Percentiles rank a stretch among this genome's conserved stretches.
Conservation (phyloP, 179 eudicot species). For the Carnegiea gigantea region DNA sequence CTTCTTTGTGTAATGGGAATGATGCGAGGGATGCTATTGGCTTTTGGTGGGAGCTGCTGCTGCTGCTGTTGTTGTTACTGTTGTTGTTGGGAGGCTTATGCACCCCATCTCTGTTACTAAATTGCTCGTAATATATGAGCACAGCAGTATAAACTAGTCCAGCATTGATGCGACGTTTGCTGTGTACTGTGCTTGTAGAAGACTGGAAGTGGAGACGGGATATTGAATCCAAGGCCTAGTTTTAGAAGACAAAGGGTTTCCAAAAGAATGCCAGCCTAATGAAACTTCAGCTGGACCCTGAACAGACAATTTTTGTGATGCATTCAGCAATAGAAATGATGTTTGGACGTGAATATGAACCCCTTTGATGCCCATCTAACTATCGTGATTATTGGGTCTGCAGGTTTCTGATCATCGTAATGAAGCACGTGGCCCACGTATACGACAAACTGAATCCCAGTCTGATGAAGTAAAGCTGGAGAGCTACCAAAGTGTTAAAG, state of each 20-base stretch:
- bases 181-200: background rate
- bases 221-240: background rate
- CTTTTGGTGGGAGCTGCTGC: background rate
- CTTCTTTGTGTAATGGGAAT: background rate
- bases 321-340: background rate
- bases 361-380: background rate
- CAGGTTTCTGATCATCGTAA: constrained; percentile 50
- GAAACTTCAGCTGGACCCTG: background rate
- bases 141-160: no score
- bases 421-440: constrained; percentile 32
- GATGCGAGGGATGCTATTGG: background rate
- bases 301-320: background rate
- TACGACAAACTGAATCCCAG: constrained; percentile 36
- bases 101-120: background rate
- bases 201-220: background rate
- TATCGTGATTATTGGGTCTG: constrained; percentile 16
- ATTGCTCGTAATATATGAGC: no score
- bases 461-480: constrained; percentile 45
- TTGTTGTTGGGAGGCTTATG: background rate
- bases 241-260: background rate
- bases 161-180: background rate
- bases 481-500: constrained; percentile 42
- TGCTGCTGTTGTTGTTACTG: no score
- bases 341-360: background rate
- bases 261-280: background rate